Base-by-base conservation (phyloP, 2,329 filamentous ascomycete species). In the Sclerotinia borealis region DNA sequence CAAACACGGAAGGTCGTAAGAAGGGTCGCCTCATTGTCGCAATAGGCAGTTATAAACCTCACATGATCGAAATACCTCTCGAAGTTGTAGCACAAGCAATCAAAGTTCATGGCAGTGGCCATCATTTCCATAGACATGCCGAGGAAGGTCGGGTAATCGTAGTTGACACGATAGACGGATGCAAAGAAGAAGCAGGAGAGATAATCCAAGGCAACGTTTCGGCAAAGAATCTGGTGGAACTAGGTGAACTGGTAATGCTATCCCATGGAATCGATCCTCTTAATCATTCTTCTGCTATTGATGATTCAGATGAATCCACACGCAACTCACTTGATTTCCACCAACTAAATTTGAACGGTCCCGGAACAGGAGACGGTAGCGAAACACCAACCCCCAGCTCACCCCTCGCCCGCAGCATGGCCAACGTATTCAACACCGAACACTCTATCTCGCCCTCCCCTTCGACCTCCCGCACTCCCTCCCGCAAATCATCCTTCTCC, bases 51-150 rank as follows among this genome's bases (percentile, higher is more conserved):
- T 86, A 85, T 51, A 83, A 87, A 47, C 81, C 84, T 4, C 76
- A 90, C 61, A 96, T 96, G 92, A 81, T 88, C 50, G 93, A 98
- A 75, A 74, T 98, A 22, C 91, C 93, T 15, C 84, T 87, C 0
- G 91, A 90, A 49, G 79, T 97, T 55, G 77, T 98, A 15, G 78
- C 81, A 8, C 85, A 91, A 72, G 85, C 84, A 0, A 78, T 80
- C 0, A 79, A 78, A 69, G 83, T 90, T 66, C 69, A 73, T n/a
- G 78, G 81, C 39, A 74, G 79, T 27, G 76, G 82, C 17, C 75
- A 77, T 56, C 87, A 91, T 72, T 85, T 85, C 65, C 89, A 92
- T 73, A 89, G 82, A 70, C 84, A 87, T 66, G 85, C 84, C 0
- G 74, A 79, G 2, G 87, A 89, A 68, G 86, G 85, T 0, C 85